Evolutionary conservation across 2,329 filamentous ascomycete species (phyloP), one percentile per base, ranked within the genome.

Genomic region (Aspergillus nomiae): DNA sequence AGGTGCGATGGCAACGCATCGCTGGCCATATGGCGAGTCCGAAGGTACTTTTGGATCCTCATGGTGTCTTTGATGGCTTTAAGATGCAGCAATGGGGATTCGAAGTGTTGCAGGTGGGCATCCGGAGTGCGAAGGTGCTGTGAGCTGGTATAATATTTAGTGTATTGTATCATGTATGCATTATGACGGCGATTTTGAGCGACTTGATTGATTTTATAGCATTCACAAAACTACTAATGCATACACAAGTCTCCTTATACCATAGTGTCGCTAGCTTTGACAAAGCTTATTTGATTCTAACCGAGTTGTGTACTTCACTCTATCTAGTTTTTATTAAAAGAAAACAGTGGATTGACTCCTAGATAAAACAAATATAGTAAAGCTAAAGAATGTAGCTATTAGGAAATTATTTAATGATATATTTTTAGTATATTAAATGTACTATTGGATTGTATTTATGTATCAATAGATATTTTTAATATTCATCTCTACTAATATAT

Each of bases 31-130:
- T 68, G 67, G 43, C 62, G 41, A 36, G 53, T 7, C 65, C 63
- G 3, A 63, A 53, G 36, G 43, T 61, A 3, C 16, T 68, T 2
- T 41, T 65, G 41, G 65, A 64, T 26, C 58, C 57, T 4, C 59
- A 50, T 11, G 60, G 63, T 1, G 45, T 51, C 6, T 48, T 68
- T 43, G 65, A 67, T 30, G 36, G 46, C 26, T 56, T 62, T 14
- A 60, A 61, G 41, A 67, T 68, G 62, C 58, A 62, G 55, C 62
- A 68, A 26, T 59, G 60, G 50, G 67, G 65, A 6, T 66, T 68
- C 10, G 38, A 64, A n/a, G 28, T 68, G 45, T 38, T 67, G 16
- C 62, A 61, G 34, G 28, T 54, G 8, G 62, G 62, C 10, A 62
- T 64, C 43, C 51, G 51, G 2, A 55, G 51, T 19, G 32, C 51